Base-by-base conservation (phyloP, 495 filamentous ascomycete genomes). In the Cercophora newfieldiana region DNA sequence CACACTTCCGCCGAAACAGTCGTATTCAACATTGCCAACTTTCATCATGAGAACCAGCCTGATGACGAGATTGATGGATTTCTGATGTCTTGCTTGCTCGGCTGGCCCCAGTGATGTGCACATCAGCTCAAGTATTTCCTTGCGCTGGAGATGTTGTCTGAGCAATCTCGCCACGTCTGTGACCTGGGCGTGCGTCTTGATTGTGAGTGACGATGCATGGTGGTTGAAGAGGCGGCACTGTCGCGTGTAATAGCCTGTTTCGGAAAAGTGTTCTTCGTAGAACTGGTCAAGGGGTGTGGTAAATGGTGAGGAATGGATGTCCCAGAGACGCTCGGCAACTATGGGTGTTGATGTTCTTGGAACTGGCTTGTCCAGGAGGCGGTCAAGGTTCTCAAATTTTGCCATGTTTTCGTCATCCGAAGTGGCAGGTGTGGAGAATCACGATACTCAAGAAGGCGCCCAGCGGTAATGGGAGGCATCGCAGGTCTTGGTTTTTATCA, bases 21-120 rank as follows among this genome's bases (percentile, higher is more conserved):
- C 48, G 5, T 51, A n/a, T n/a, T 51, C 48, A 6, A 51, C 48
- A 6, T 51, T 16, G 48, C 48, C 48, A 51, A 51, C 48, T 51
- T 51, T 51, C 48, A 51, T 51, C 48, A n/a, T 51, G 6, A 51
- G 18, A n/a, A 24, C 48, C 48, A 51, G 21, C 18, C 48, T 51
- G 21, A n/a, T 51, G 48, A 51, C 48, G 48, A 51, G 48, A n/a
- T 51, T 51, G 48, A 51, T 51, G 16, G 48, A 51, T 16, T 51
- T 51, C 18, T 51, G 18, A n/a, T 51, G 21, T n/a, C 18, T n/a
- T 16, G 48, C 48, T 51, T 51, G 48, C 18, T n/a, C 21, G 48
- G 5, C 48, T 19, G 48, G 48, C 5, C 48, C 48, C 18, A 51
- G 48, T 24, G 21, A 7, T 3, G 48, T 24, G 21, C 18, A 19